A percentile compares a stretch with the other conserved stretches of the same genome.
Evolutionary conservation across 495 filamentous ascomycete genomes (phyloP).

Genomic region (Hypoxylon perforatum): DNA sequence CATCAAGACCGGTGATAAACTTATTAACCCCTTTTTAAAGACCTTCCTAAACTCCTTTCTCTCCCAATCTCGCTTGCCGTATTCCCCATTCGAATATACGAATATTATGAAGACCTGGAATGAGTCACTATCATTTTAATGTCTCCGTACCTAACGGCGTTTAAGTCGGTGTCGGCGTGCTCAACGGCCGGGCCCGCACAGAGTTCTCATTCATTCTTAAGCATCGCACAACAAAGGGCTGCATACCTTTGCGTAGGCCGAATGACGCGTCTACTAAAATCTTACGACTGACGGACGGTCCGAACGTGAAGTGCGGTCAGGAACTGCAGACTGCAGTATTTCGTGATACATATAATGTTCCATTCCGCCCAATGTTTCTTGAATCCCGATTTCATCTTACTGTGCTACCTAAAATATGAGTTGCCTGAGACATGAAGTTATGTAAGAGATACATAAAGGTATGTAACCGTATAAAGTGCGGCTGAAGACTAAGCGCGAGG

Average conservation of each 20-base stretch:
- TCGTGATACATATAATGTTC: no score
- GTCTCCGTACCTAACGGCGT: no score
- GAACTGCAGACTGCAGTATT: no score
- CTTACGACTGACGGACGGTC: not conserved
- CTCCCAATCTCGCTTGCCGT: not conserved
- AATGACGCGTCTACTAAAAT: conserved; percentile 1
- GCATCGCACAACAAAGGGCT: not conserved
- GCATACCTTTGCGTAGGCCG: not conserved
- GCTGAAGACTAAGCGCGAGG: not conserved
- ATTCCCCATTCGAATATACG: not conserved
- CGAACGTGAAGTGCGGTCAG: not conserved
- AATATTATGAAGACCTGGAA: not conserved
- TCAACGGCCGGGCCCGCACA: not conserved
- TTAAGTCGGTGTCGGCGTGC: not conserved
- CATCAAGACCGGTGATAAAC: not conserved
- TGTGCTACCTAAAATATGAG: no score
- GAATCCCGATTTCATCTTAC: no score
- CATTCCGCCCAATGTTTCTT: no score
- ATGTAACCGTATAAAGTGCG: not conserved
- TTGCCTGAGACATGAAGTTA: not conserved
- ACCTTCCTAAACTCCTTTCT: not conserved
- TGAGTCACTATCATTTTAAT: no score
- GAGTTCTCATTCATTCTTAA: not conserved
- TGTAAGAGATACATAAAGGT: not conserved
- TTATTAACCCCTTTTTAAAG: not conserved